phyloP scores from a whole-genome alignment of 331 rosid species.

The Saraca asoca region DNA sequence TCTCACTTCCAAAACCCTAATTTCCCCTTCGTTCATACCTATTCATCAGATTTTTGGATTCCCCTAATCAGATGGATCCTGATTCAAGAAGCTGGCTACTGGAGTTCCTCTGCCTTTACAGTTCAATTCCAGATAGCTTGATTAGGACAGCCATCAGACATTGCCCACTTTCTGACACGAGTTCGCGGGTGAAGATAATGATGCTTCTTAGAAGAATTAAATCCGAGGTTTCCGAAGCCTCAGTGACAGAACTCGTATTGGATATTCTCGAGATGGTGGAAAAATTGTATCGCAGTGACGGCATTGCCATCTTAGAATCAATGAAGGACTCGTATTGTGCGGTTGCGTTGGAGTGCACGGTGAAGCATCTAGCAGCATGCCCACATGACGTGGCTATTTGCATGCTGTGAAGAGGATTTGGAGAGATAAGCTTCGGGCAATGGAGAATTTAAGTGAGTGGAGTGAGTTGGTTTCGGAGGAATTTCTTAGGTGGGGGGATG shows the following conservation, averaged over 20 bases:
- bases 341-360: constrained; percentile 66
- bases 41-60: background rate
- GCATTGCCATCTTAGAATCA: constrained; percentile 27
- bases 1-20: background rate
- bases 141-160: constrained; percentile 35
- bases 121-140: constrained; percentile 41
- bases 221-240: constrained; percentile 39
- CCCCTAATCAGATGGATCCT: constrained; percentile 28
- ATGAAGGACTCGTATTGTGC: constrained; percentile 64
- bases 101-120: constrained; percentile 56
- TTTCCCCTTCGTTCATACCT: background rate
- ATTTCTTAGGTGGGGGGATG: constrained; percentile 38
- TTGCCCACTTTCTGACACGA: constrained; percentile 45
- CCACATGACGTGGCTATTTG: constrained; percentile 30
- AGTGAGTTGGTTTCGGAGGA: constrained; percentile 28
- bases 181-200: constrained; percentile 53
- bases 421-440: constrained; percentile 31
- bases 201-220: constrained; percentile 62
- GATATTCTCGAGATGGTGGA: constrained; percentile 52
- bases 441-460: background rate
- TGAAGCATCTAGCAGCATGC: constrained; percentile 27
- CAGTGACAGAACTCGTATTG: constrained; percentile 48
- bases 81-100: constrained; percentile 56
- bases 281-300: constrained; percentile 38
- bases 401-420: constrained; percentile 38